These are phyloP conservation scores for Ensete glaucum DNA, from an alignment of 176 grass and related monocot species.

Conservation along the genomic window DNA sequence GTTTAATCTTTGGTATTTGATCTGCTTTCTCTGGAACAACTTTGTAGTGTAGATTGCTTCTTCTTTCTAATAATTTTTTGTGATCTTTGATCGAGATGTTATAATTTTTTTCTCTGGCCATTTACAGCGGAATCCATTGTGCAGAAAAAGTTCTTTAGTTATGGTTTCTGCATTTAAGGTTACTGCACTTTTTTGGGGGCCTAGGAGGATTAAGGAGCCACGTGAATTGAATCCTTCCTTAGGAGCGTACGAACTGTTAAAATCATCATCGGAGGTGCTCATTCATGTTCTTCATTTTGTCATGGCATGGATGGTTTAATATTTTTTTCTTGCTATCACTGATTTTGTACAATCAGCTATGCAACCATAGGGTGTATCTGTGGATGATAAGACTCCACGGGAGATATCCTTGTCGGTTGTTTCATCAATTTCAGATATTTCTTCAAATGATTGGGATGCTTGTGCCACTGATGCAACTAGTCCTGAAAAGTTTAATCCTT, in stretches of 20 bases:
- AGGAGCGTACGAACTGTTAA: constrained; percentile 50
- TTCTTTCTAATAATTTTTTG: not conserved
- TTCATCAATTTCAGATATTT: constrained; percentile 74
- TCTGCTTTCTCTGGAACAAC: not conserved
- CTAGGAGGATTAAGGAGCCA: constrained; percentile 25
- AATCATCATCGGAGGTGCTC: constrained; percentile 63
- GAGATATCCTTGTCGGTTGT: constrained; percentile 54
- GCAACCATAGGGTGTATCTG: constrained; percentile 26
- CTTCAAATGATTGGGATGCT: constrained; percentile 69
- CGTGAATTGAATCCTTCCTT: constrained; percentile 48
- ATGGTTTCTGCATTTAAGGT: constrained; percentile 29
- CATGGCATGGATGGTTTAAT: constrained; percentile 14
- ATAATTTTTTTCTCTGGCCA: no score
- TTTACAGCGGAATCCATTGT: constrained; percentile 34
- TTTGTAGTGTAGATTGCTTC: not conserved
- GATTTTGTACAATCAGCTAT: constrained; percentile 19
- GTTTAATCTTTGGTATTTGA: not conserved
- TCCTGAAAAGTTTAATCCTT: constrained; percentile 65
- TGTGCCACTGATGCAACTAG: constrained; percentile 57
- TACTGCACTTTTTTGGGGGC: constrained; percentile 62
- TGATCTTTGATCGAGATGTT: not conserved
- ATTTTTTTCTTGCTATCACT: constrained; percentile 12
- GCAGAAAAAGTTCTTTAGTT: not conserved
- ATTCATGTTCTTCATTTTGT: constrained; percentile 26
- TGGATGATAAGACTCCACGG: constrained; percentile 22